These are phyloP conservation scores for Bacidia gigantensis DNA, from an alignment of 495 filamentous ascomycete species.

Conservation along the genomic window DNA sequence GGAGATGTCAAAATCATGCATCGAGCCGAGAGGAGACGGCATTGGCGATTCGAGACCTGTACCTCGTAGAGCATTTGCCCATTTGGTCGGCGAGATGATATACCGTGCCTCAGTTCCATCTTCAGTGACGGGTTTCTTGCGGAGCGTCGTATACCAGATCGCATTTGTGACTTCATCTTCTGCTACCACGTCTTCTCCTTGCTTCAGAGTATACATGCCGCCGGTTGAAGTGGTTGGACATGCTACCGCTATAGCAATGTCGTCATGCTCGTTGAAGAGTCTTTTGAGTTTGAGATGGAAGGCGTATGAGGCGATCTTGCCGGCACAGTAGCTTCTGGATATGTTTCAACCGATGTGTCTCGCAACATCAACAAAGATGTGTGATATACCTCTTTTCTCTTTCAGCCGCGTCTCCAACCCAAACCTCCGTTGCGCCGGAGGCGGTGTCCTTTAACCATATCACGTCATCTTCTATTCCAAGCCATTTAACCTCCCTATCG, in stretches of 20 bases:
- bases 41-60: constrained; percentile 47
- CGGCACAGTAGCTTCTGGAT: constrained; percentile 28
- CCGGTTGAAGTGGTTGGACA: constrained; percentile 43
- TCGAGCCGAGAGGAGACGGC: constrained; percentile 36
- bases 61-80: constrained; percentile 42
- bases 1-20: constrained; percentile 43
- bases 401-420: constrained; percentile 42
- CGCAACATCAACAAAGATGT: no score
- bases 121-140: constrained; percentile 11
- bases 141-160: constrained; percentile 51
- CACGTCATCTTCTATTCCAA: constrained; percentile 47
- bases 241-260: constrained; percentile 54
- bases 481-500: constrained; percentile 58
- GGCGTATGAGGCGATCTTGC: constrained; percentile 37
- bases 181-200: constrained; percentile 27
- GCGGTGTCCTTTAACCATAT: constrained; percentile 49
- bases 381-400: constrained; percentile 33
- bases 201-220: constrained; percentile 39
- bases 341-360: no score
- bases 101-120: neutral
- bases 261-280: constrained; percentile 44
- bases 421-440: constrained; percentile 49
- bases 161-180: constrained; percentile 38
- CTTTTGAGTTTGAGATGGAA: constrained; percentile 55
- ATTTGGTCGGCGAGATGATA: constrained; percentile 5